Evolutionary conservation across 2,329 filamentous ascomycete species (phyloP), one percentile per base, ranked within the genome.

Genomic region (Ophiostoma quercus): DNA sequence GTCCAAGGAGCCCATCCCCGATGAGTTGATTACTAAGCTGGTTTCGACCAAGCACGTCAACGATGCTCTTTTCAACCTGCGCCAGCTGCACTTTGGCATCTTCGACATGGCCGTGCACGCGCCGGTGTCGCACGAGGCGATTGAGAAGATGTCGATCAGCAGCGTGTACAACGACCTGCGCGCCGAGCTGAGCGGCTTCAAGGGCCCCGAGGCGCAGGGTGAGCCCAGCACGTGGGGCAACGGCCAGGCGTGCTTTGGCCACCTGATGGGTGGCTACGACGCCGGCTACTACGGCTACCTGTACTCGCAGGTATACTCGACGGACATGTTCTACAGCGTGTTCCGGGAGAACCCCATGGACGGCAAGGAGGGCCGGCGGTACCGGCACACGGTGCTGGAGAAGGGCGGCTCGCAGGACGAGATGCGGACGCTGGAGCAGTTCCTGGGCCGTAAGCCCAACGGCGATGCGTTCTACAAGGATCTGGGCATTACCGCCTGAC

Each of bases 51-150:
- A 92, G 79, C 89, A 93, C 75, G 89, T 94, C 77, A 94, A 94
- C 77, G 91, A 88, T 71, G 90, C 90, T 0, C 84, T 92, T 5
- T 91, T 90, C 80, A 94, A 92, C 76, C 83, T 94, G 37, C 84
- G 89, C 57, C 92, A 94, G 79, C 82, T 95, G 60, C 88, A 92
- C 78, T 92, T 93, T 76, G 92, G 91, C 54, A 90, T 92, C 71
- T 94, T 92, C 74, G 91, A 95, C 77, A 94, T 95, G 91, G 87
- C 87, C 0, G 84, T 94, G 2, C 92, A 95, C 79, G 86, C 88
- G 37, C 88, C 90, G 8, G 82, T 83, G 73, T 85, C 84, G n/a
- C 90, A 92, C 73, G 86, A 85, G 12, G 89, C 87, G n/a, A 80
- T 90, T 19, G 84, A 92, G 80, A 79, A 83, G 29, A 78, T 94